A percentile compares a stretch with the other conserved stretches of the same genome.
Conservation (phyloP, 371 early-diverging fungal species). For the Mortierella sp. region DNA sequence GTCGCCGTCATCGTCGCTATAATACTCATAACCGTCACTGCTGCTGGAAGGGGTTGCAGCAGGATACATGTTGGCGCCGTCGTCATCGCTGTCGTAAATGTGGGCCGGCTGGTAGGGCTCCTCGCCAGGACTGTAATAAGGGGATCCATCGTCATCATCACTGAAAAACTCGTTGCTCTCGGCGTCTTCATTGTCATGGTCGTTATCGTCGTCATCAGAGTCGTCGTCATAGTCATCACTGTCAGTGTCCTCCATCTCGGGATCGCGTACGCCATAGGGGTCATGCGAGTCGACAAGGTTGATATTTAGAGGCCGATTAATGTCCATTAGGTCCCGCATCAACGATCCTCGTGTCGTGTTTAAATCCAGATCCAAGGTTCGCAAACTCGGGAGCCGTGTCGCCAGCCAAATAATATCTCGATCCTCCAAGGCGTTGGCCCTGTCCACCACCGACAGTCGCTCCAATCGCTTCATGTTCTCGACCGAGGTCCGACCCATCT, state of each 20-base stretch:
- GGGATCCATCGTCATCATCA: background rate
- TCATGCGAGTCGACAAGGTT: background rate
- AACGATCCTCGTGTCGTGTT: background rate
- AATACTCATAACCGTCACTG: background rate
- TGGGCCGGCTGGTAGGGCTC: background rate
- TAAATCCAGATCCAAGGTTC: background rate
- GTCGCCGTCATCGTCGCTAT: background rate
- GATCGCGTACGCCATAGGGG: background rate
- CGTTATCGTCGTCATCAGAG: background rate
- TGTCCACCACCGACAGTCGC: background rate
- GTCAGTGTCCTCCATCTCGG: background rate
- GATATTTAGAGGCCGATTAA: background rate
- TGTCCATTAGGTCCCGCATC: background rate
- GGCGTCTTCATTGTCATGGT: background rate
- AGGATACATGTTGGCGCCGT: background rate
- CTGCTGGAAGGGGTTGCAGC: background rate
- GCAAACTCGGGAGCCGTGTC: background rate
- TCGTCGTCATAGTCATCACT: background rate
- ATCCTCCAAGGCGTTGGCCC: background rate
- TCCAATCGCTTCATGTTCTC: background rate
- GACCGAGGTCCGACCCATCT: background rate
- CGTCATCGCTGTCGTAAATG: background rate
- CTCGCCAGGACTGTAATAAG: slow-evolving; percentile 1
- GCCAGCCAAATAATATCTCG: background rate
- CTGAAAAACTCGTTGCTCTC: too few relatives aligned